phyloP scores from a whole-genome alignment of 345 rosid genomes.

The Brassica incana region DNA sequence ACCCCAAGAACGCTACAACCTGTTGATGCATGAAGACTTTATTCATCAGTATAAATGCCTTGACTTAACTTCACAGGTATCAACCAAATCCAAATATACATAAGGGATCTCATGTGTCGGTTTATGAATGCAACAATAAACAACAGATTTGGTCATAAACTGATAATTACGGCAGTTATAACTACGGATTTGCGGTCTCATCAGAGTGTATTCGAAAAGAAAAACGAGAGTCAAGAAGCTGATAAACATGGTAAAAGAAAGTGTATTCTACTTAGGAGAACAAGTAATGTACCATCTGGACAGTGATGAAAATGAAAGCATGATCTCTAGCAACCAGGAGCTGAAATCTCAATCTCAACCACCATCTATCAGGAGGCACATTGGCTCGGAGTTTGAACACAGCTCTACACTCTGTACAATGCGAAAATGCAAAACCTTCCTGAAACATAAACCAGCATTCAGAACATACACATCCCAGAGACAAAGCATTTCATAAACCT shows the following conservation, averaged over 20 bases:
- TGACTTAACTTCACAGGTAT: constrained; percentile 5
- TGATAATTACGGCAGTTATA: not conserved
- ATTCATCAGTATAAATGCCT: constrained; percentile 5
- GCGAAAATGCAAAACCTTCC: constrained; percentile 99
- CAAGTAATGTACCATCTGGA: constrained; percentile 75
- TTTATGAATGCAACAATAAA: not conserved
- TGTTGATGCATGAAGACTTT: constrained; percentile 39
- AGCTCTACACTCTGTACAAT: constrained; percentile 99
- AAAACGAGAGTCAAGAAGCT: not conserved
- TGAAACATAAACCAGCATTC: constrained; percentile 38
- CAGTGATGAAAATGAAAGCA: constrained; percentile 82
- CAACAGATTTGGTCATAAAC: not conserved
- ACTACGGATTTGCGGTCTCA: not conserved
- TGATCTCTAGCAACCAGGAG: constrained; percentile 97
- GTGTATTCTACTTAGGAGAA: not conserved
- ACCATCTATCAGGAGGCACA: constrained; percentile 98
- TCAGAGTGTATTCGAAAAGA: not conserved
- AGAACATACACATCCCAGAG: constrained; percentile 11
- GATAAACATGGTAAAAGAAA: not conserved
- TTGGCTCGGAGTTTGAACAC: constrained; percentile 86
- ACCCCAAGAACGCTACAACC: constrained; percentile 93
- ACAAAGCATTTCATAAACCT: not conserved
- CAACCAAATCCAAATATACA: not conserved
- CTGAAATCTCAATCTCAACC: constrained; percentile 98
- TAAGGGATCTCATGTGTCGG: not conserved